A percentile compares a stretch with the other conserved stretches of the same genome.
Evolutionary conservation across 495 filamentous ascomycete species (phyloP).

Genomic region (Lindgomyces ingoldianus): DNA sequence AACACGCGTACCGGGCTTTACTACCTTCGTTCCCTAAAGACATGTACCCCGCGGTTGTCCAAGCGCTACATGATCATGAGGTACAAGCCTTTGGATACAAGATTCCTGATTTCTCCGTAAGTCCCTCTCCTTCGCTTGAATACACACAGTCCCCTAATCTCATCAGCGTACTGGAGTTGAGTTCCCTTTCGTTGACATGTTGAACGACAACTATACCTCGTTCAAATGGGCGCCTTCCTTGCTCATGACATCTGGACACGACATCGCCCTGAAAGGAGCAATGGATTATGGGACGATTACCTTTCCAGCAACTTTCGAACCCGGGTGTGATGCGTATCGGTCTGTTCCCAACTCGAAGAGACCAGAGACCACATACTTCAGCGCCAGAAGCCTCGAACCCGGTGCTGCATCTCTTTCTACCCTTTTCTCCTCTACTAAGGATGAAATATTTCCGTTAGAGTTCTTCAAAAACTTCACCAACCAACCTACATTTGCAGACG

Average conservation of each 20-base stretch:
- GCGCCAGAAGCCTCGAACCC: slow-evolving; percentile 19
- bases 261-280: slow-evolving; percentile 25
- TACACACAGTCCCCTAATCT: too few relatives aligned
- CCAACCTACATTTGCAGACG: slow-evolving; percentile 33
- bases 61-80: slow-evolving; percentile 33
- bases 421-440: slow-evolving; percentile 11
- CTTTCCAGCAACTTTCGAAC: slow-evolving; percentile 26
- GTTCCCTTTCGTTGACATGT: slow-evolving; percentile 32
- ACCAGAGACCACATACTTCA: slow-evolving; percentile 20
- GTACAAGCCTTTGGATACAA: slow-evolving; percentile 26
- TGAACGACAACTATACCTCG: slow-evolving; percentile 25
- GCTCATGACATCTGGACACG: slow-evolving; percentile 27
- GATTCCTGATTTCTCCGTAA: slow-evolving; percentile 28
- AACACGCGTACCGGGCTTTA: slow-evolving; percentile 20
- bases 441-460: slow-evolving; percentile 16
- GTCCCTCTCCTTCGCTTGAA: not conserved
- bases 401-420: slow-evolving; percentile 18
- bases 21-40: slow-evolving; percentile 27
- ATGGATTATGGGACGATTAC: slow-evolving; percentile 24
- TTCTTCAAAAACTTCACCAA: slow-evolving; percentile 35
- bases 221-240: slow-evolving; percentile 33
- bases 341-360: slow-evolving; percentile 12
- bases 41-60: slow-evolving; percentile 32
- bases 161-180: slow-evolving; percentile 29
- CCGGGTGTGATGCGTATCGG: slow-evolving; percentile 27